These are phyloP conservation scores for Amphicarpaea edgeworthii DNA, from an alignment of 306 rosid genomes.

Conservation along the genomic window DNA sequence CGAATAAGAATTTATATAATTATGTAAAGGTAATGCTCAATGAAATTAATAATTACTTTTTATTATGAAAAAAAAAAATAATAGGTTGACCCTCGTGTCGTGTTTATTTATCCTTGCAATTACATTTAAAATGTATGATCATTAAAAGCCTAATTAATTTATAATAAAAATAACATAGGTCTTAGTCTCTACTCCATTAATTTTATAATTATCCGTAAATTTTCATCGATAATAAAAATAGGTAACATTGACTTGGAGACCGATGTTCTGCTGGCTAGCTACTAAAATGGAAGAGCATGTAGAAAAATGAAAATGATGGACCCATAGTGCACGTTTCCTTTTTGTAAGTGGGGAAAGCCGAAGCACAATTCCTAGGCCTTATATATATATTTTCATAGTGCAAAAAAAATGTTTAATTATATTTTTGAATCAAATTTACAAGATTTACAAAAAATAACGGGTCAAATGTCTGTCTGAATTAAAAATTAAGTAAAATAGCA, in stretches of 20 bases:
- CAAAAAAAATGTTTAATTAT: too few relatives aligned
- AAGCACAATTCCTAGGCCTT: slow-evolving; percentile 3
- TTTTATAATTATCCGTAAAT: too few relatives aligned
- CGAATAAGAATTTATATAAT: too few relatives aligned
- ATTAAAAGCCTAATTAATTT: background rate
- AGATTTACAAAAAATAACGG: too few relatives aligned
- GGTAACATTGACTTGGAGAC: background rate
- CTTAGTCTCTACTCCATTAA: background rate
- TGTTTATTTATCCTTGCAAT: too few relatives aligned
- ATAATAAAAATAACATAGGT: background rate
- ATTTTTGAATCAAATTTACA: too few relatives aligned
- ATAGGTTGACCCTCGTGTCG: too few relatives aligned
- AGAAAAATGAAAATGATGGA: background rate
- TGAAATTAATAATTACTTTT: too few relatives aligned
- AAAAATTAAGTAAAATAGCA: too few relatives aligned
- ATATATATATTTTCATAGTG: background rate
- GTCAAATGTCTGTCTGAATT: too few relatives aligned
- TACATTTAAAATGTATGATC: background rate
- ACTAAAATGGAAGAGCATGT: background rate
- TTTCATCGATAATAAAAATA: background rate
- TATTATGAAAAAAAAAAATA: too few relatives aligned
- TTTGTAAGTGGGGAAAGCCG: background rate
- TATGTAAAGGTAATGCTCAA: too few relatives aligned
- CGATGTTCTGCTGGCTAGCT: background rate
- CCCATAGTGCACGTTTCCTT: background rate